Evolutionary conservation across 2,329 filamentous ascomycete species (phyloP).

Genomic region (Cladobotryum protrusum): DNA sequence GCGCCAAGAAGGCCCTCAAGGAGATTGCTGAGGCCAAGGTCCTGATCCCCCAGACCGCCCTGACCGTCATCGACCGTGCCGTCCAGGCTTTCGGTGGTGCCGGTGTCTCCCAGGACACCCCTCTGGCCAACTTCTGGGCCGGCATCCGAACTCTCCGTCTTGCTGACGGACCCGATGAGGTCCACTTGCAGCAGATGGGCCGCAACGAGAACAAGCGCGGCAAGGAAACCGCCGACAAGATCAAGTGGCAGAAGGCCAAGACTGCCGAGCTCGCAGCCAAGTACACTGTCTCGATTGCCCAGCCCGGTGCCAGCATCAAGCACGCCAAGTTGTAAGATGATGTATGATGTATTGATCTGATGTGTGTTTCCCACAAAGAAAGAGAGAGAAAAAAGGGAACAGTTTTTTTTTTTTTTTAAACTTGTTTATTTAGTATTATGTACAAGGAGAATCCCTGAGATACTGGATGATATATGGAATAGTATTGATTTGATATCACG

Average conservation of each 20-base stretch:
- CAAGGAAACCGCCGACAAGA: constrained; percentile 52
- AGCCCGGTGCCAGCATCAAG: constrained; percentile 49
- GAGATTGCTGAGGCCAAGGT: constrained; percentile 97
- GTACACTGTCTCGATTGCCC: constrained; percentile 40
- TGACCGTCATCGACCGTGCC: constrained; percentile 88
- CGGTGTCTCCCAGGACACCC: constrained; percentile 91
- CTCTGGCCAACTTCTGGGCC: constrained; percentile 78
- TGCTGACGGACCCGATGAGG: constrained; percentile 94
- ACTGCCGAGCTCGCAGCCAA: constrained; percentile 59
- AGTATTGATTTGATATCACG: no score
- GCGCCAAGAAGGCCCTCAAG: constrained; percentile 82
- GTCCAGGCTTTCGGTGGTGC: constrained; percentile 89
- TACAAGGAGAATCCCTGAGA: no score
- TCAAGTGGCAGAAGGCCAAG: constrained; percentile 58
- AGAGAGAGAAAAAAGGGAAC: no score
- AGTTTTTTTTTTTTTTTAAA: no score
- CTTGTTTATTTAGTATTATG: no score
- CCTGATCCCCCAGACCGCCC: constrained; percentile 72
- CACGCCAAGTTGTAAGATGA: constrained; percentile 39
- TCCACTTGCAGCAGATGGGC: constrained; percentile 78
- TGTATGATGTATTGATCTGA: background rate
- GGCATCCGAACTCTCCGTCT: constrained; percentile 74
- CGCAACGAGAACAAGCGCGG: constrained; percentile 72
- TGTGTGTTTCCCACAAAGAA: no score
- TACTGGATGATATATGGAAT: no score